Evolutionary conservation across 192 early-diverging fungal genomes (phyloP).

Genomic region (Linnemannia hyalina): DNA sequence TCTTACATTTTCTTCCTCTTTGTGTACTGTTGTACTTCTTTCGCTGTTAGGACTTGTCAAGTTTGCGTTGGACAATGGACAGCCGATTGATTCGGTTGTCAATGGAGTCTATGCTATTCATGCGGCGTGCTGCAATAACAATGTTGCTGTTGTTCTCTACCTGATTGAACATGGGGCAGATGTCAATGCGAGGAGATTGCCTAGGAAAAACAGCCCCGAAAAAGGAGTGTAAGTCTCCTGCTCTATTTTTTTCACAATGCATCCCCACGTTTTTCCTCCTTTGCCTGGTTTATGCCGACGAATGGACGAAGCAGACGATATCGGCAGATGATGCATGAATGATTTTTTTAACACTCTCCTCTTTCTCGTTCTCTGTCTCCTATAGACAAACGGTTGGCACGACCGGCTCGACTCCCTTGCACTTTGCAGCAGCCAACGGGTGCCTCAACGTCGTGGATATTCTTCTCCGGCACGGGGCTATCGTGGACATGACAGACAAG

Average conservation of each 20-base stretch:
- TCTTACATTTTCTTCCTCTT: not conserved
- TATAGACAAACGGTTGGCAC: constrained; percentile 61
- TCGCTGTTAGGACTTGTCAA: constrained; percentile 67
- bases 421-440: constrained; percentile 88
- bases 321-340: constrained; percentile 5
- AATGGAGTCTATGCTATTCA: constrained; percentile 81
- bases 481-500: constrained; percentile 70
- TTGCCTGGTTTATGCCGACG: not conserved
- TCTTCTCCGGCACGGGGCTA: constrained; percentile 73
- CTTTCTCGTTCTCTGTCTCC: not conserved
- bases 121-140: constrained; percentile 73
- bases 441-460: constrained; percentile 70
- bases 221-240: constrained; percentile 47
- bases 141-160: constrained; percentile 74
- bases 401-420: constrained; percentile 84
- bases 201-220: constrained; percentile 53
- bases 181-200: constrained; percentile 68
- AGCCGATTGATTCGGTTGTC: constrained; percentile 76
- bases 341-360: not conserved
- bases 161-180: constrained; percentile 81
- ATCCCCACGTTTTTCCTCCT: not conserved
- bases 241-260: not conserved
- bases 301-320: not conserved
- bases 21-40: not conserved
- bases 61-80: constrained; percentile 77